Base-by-base conservation (phyloP, 345 rosid genomes). In the Atalantia buxifolia region DNA sequence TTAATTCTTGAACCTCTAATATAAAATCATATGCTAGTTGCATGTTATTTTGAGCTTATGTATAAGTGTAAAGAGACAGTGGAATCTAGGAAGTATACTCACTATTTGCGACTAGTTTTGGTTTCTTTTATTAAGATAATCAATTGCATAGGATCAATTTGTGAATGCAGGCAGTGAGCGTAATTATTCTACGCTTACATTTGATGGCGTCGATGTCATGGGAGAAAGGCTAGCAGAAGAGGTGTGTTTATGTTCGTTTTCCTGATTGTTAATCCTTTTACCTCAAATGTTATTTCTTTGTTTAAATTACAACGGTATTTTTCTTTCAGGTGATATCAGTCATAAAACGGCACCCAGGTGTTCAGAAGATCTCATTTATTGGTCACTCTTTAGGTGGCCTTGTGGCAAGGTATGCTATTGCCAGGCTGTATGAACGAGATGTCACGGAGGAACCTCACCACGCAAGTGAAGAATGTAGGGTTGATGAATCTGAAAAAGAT, bases 341-440 rank as follows among this genome's bases (percentile, higher is more conserved):
- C 63, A 86, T 88, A 77, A 83, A 83, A 79, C 72, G 76, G 45
- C 87, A 89, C 74, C 89, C 92, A 21, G 77, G 81, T 74, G 84
- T 93, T 12, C 79, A 28, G 81, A 95, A 90, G 89, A 91, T 95
- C 66, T 95, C 98, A 66, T 90, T 93, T 82, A 75, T 95, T 36
- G 92, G 93, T 66, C 97, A 93, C 86, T 95, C 98, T 63, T 83
- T 95, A 79, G 98, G 98, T 77, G 98, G 98, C 68, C 82, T 95
- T 71, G 62, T 95, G 60, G 89, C 93, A 79, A 92, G 98, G 77
- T 95, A 92, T 81, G 95, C 98, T 19, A 85, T 95, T 74, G 98
- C 90, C 18, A 82, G 89, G 83, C 98, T 95, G 68, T 93, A 90
- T 72, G 87, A 71, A 71, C 80, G 57, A 71, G 89, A 80, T 53